Percentiles rank a stretch among this genome's conserved stretches.
Conservation (phyloP, 139 green algal species). For the Tetraselmis chui region DNA sequence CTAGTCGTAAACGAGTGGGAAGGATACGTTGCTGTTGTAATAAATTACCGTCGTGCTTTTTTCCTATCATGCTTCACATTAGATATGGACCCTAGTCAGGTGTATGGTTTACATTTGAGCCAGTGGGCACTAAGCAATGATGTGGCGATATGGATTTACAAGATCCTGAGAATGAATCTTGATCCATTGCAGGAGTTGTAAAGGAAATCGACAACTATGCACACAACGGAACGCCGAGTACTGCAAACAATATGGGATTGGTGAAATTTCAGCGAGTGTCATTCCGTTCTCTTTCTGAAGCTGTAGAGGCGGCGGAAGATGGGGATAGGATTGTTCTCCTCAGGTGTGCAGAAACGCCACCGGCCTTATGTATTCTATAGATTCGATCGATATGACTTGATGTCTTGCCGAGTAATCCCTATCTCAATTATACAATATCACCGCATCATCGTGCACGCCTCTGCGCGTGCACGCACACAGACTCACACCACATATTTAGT, state of each 20-base stretch:
- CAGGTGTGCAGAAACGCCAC: no score
- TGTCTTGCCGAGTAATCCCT: no score
- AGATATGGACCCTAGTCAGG: neutral
- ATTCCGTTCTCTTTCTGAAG: slow-evolving; percentile 48
- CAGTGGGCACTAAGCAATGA: neutral
- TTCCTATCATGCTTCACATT: neutral
- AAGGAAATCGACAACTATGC: no score
- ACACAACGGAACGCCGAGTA: neutral
- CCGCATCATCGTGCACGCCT: neutral
- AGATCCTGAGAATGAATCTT: neutral
- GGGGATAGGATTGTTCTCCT: slow-evolving; percentile 56
- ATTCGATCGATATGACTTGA: no score
- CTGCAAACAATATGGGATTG: neutral
- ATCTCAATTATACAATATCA: no score
- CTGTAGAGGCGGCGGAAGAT: slow-evolving; percentile 44
- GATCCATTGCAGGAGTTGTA: no score
- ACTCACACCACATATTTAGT: no score
- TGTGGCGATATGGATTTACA: neutral
- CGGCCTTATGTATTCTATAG: no score
- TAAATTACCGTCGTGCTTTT: neutral
- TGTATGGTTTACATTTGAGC: neutral
- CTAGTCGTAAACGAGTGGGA: slow-evolving; percentile 3
- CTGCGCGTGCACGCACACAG: no score
- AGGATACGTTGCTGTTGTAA: neutral
- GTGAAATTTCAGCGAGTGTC: neutral